Evolutionary conservation across 2,329 filamentous ascomycete species (phyloP).

Genomic region (Botrytis fabae): DNA sequence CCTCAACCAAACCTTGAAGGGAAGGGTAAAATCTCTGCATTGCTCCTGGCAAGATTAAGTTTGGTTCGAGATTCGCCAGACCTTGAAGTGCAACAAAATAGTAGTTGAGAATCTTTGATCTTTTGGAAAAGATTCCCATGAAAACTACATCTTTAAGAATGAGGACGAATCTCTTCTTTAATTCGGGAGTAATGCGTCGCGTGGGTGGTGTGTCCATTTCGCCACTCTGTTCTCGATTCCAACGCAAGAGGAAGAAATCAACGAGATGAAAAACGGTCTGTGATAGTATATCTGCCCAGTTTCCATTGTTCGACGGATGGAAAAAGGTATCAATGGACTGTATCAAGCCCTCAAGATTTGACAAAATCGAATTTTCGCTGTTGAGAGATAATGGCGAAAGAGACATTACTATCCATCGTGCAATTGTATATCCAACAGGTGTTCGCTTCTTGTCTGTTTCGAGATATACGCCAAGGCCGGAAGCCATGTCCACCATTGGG

Average conservation of each 20-base stretch:
- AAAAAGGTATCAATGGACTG: conserved; percentile 98
- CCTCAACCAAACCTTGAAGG: conserved; percentile 93
- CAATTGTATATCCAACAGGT: conserved; percentile 87
- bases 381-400: conserved; percentile 81
- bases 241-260: conserved; percentile 95
- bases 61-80: conserved; percentile 85
- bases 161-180: conserved; percentile 87
- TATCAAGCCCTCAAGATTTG: conserved; percentile 84
- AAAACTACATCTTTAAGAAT: conserved; percentile 91
- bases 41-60: conserved; percentile 87
- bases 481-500: conserved; percentile 72
- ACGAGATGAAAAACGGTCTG: conserved; percentile 91
- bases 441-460: conserved; percentile 94
- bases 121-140: conserved; percentile 98
- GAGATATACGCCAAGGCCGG: conserved; percentile 80
- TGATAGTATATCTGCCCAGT: conserved; percentile 85
- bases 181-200: conserved; percentile 72
- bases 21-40: conserved; percentile 96
- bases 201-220: conserved; percentile 85
- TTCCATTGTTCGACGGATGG: conserved; percentile 92
- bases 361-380: conserved; percentile 75
- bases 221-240: conserved; percentile 91
- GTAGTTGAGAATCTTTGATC: conserved; percentile 85
- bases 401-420: conserved; percentile 90
- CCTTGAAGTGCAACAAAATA: conserved; percentile 88